These are phyloP conservation scores for Galerina marginata DNA, from an alignment of 768 basidiomycete species.

Conservation along the genomic window DNA sequence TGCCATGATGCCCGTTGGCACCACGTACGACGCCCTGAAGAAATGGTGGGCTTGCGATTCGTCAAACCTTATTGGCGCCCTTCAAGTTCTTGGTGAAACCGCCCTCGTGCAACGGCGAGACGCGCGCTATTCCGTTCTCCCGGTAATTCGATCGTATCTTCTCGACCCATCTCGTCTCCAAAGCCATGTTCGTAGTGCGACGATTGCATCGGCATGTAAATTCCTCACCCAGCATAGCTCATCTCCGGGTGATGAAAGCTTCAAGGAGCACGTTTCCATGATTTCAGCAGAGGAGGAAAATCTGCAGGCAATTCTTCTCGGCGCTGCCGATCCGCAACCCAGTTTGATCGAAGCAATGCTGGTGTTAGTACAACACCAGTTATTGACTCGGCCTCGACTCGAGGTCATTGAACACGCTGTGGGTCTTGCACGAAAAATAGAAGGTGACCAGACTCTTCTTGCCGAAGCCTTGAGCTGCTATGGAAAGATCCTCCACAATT, in stretches of 20 bases:
- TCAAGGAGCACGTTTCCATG: neutral
- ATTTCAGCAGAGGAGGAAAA: slow-evolving; percentile 1
- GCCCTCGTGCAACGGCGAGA: slow-evolving; percentile 2
- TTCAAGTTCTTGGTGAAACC: slow-evolving; percentile 9
- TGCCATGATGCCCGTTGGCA: slow-evolving; percentile 28
- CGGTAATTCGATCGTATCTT: neutral
- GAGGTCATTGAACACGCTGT: neutral
- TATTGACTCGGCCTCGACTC: neutral
- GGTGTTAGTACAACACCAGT: neutral
- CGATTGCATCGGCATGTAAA: neutral
- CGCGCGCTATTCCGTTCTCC: neutral
- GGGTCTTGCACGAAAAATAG: neutral
- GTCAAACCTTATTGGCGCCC: neutral
- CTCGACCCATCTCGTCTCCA: neutral
- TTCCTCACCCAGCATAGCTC: neutral
- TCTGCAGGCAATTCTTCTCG: neutral
- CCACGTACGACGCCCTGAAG: slow-evolving; percentile 3
- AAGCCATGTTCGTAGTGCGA: neutral
- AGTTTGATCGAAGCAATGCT: neutral
- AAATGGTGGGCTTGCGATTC: slow-evolving; percentile 10
- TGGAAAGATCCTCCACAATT: neutral
- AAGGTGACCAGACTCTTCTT: neutral
- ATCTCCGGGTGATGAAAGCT: neutral
- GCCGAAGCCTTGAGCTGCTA: neutral
- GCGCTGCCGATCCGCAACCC: too few relatives aligned